phyloP scores from a whole-genome alignment of 495 filamentous ascomycete genomes.

The Aspergillus sclerotiicarbonarius region DNA sequence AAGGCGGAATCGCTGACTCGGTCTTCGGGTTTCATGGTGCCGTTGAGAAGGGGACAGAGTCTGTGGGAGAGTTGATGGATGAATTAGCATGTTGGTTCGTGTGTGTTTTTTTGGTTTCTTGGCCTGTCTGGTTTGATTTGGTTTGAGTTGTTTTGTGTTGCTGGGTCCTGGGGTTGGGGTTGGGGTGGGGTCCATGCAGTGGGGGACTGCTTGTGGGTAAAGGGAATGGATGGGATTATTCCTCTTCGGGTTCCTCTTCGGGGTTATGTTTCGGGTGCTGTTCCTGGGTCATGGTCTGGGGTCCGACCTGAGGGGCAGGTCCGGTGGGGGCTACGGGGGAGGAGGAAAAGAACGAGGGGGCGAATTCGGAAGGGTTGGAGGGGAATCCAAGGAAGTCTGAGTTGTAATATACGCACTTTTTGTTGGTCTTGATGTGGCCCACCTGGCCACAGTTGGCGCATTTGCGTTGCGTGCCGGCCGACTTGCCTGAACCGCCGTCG shows the following conservation, averaged over 20 bases:
- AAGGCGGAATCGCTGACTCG: conserved; percentile 52
- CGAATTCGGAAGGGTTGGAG: conserved; percentile 5
- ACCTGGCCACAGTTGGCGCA: conserved; percentile 95
- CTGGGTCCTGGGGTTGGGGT: background rate
- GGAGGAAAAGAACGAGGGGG: conserved; percentile 13
- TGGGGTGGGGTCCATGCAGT: background rate
- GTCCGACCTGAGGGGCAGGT: background rate
- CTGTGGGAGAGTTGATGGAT: conserved; percentile 37
- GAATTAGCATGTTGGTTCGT: conserved; percentile 22
- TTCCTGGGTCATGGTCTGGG: background rate
- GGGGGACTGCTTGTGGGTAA: background rate
- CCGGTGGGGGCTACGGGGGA: conserved; percentile 4
- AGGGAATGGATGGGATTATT: no score
- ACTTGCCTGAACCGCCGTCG: conserved; percentile 47
- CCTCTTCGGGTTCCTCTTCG: background rate
- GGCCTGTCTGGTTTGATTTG: background rate
- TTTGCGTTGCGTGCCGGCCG: conserved; percentile 77
- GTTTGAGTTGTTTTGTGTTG: no score
- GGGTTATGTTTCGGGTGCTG: background rate
- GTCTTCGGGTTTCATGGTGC: conserved; percentile 73
- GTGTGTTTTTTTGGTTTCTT: background rate
- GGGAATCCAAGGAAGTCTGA: background rate
- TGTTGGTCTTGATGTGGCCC: conserved; percentile 99
- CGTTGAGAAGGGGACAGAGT: conserved; percentile 88
- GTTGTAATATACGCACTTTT: conserved; percentile 62